Evolutionary conservation across 768 basidiomycete genomes (phyloP), one percentile per base, ranked within the genome.

Genomic region (Lentinula sp.): DNA sequence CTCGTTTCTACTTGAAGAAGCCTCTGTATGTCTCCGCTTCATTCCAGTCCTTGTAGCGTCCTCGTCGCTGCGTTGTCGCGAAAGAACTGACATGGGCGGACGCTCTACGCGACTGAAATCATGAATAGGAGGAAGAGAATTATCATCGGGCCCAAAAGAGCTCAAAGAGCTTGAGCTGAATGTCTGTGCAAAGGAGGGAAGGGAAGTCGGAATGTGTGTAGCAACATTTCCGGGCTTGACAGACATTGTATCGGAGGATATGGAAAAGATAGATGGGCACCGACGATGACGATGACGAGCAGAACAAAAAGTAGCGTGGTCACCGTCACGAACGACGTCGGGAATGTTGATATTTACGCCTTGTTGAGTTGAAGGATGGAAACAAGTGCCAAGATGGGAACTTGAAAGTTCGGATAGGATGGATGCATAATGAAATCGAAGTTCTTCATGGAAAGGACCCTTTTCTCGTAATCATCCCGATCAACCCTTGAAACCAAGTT

Each of bases 181-280:
- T 0, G 90, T 83, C 74, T 88, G 86, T 1, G 86, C 85, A 72
- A 92, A 92, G 46, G 90, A 88, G 43, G 90, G 90, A 42, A 92
- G 83, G 9, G 88, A 86, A 70, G 85, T 86, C 63, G 77, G 74
- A 63, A 74, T 71, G 66, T 78, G 80, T 46, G 77, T 75, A 51
- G 76, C 75, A 72, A 80, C 75, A 72, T 67, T 73, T 71, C 66
- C 66, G 52, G 73, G 75, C 66, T 74, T 75, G 65, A 72, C 69
- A 64, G 80, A 76, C 79, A 80, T 80, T 74, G 59, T 28, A 57
- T 46, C 49, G 45, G 60, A 60, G 65, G 63, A 40, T 54, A 57
- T 55, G 49, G 60, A 23, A 34, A 51, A 34, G n/a, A 28, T 37
- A 23, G 35, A 39, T 5, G 54, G 23, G 39, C 37, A 50, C 40